Evolutionary conservation across 306 rosid species (phyloP), one percentile per base, ranked within the genome.

Genomic region (Hippophae tibetana): DNA sequence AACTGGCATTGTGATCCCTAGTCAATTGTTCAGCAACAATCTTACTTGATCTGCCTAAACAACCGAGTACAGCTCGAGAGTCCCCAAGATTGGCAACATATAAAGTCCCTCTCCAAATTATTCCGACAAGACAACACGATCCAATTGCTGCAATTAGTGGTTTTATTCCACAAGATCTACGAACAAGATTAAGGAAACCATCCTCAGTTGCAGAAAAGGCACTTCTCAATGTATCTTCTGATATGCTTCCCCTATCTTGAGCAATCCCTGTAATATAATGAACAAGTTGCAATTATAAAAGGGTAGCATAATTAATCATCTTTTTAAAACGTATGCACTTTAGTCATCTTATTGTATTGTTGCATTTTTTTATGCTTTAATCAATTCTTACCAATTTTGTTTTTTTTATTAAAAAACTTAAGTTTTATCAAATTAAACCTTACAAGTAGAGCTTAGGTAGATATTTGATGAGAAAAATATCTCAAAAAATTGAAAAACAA

Each of bases 161-260:
- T 72, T 84, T 84, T 75, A 84, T 82, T 52, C 82, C 93, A 56
- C 77, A 79, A 42, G 79, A 70, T 69, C 86, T 84, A 46, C 90
- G 86, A 52, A 89, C 95, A 65, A 86, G 84, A 61, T 84, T 82
- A 60, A 86, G 77, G 76, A 89, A 86, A 43, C 93, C 97, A 40
- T 86, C 95, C 75, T 86, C 97, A 7, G 97, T 89, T 43, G 89
- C 84, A 53, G 80, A 76, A 82, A 89, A 79, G 66, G 95, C 90
- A 58, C 74, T 78, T 64, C 69, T 81, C 57, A 86, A 78, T 47
- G 71, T 67, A 60, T 78, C 93, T 76, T 80, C 89, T 12, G 92
- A 74, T 60, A 89, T 76, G 64, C 77, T 73, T 69, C 84, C 81
- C 18, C 64, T 76, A 69, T 83, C 95, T 71, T 61, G 79, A 62